Conservation (phyloP, 345 rosid genomes). For the Ceriops decandra region DNA sequence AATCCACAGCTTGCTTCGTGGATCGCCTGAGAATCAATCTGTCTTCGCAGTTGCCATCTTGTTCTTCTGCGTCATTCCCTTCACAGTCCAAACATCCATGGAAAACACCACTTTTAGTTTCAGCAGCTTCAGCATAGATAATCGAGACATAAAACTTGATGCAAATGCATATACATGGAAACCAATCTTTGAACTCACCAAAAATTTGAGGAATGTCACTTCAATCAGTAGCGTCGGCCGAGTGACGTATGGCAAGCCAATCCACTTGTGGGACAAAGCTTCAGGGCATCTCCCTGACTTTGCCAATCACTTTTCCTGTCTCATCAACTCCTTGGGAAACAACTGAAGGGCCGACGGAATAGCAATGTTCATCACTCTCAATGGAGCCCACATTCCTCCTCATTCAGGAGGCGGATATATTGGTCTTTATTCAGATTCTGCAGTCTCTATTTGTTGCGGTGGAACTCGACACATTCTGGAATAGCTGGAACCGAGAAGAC, state of each 20-base stretch:
- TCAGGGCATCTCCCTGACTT: constrained; percentile 4
- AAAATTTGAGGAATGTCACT: not conserved
- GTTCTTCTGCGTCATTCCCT: not conserved
- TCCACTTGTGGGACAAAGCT: constrained; percentile 1
- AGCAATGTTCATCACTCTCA: not conserved
- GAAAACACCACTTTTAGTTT: not conserved
- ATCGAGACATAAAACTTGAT: not conserved
- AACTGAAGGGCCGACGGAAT: not conserved
- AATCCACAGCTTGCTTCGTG: not conserved
- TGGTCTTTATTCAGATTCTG: not conserved
- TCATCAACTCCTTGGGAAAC: not conserved
- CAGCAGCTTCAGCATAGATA: not conserved
- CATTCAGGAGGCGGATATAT: not conserved
- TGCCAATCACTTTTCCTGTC: not conserved
- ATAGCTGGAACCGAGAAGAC: not conserved
- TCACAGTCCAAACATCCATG: not conserved
- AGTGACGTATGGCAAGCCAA: not conserved
- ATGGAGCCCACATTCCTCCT: not conserved
- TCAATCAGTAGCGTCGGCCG: not conserved
- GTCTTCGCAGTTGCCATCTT: not conserved
- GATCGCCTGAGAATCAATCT: not conserved
- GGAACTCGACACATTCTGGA: not conserved
- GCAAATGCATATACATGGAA: not conserved
- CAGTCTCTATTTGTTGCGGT: not conserved
- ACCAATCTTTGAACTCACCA: constrained; percentile 4